Percentiles rank a stretch among this genome's conserved stretches.
Evolutionary conservation across 2,329 filamentous ascomycete genomes (phyloP).

Genomic region (Botrytis galanthina): DNA sequence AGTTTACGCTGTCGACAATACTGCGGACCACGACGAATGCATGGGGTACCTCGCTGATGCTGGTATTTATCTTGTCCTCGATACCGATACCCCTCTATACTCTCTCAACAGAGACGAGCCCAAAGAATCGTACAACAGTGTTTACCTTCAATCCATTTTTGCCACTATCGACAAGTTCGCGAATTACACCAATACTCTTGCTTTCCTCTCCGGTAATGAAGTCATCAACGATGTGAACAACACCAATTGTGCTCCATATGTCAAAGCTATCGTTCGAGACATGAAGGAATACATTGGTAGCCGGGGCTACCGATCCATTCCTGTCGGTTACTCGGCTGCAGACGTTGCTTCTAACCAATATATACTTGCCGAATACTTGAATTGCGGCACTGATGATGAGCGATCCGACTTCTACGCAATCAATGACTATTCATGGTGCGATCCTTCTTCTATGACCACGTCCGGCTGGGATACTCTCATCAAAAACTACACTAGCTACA

Average conservation of each 20-base stretch:
- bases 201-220: slow-evolving; percentile 61
- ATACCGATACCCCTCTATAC: slow-evolving; percentile 69
- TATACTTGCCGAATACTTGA: slow-evolving; percentile 70
- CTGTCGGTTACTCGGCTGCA: slow-evolving; percentile 60
- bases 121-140: slow-evolving; percentile 62
- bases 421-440: slow-evolving; percentile 67
- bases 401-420: slow-evolving; percentile 66
- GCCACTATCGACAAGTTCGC: slow-evolving; percentile 67
- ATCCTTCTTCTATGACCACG: slow-evolving; percentile 54
- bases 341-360: slow-evolving; percentile 67
- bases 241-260: slow-evolving; percentile 52
- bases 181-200: slow-evolving; percentile 65
- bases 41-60: slow-evolving; percentile 65
- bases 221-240: slow-evolving; percentile 55
- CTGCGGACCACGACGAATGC: slow-evolving; percentile 64
- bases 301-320: slow-evolving; percentile 49
- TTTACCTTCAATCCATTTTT: slow-evolving; percentile 69
- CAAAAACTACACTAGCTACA: slow-evolving; percentile 64
- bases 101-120: slow-evolving; percentile 64
- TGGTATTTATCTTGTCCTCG: slow-evolving; percentile 71
- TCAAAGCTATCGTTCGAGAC: slow-evolving; percentile 58
- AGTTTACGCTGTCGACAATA: slow-evolving; percentile 73
- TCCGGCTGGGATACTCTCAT: slow-evolving; percentile 70
- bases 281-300: slow-evolving; percentile 53
- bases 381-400: slow-evolving; percentile 66